These are phyloP conservation scores for Sphenostylis stenocarpa DNA, from an alignment of 306 rosid genomes.

Conservation along the genomic window DNA sequence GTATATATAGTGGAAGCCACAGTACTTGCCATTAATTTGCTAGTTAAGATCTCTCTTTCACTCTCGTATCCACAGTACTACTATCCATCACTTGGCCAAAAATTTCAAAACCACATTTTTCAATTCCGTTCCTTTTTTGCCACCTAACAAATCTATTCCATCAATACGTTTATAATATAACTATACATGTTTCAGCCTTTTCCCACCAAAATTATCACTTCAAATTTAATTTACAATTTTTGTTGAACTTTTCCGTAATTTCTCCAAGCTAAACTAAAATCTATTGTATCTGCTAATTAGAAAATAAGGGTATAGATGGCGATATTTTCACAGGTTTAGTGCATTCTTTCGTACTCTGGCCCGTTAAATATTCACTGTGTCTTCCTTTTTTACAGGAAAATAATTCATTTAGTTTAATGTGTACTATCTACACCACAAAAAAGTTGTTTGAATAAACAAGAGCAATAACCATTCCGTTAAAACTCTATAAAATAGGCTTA, in stretches of 20 bases:
- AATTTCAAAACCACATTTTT: conserved; percentile 27
- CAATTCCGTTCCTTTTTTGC: background rate
- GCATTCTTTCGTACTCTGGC: background rate
- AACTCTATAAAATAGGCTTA: background rate
- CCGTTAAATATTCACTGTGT: background rate
- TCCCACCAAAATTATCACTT: background rate
- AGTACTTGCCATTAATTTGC: conserved; percentile 42
- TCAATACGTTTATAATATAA: background rate
- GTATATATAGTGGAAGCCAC: conserved; percentile 46
- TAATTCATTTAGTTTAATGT: background rate
- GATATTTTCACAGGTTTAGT: background rate
- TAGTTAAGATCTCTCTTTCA: conserved; percentile 42
- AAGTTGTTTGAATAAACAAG: background rate
- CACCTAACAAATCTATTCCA: background rate
- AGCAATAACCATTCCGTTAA: background rate
- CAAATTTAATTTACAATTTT: background rate
- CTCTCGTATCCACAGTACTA: conserved; percentile 4
- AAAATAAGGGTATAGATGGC: background rate
- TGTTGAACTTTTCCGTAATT: background rate
- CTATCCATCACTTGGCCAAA: conserved; percentile 32
- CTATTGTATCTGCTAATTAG: background rate
- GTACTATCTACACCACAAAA: background rate
- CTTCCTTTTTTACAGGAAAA: background rate
- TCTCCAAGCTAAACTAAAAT: background rate
- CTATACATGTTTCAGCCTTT: background rate